Percentiles rank a stretch among this genome's conserved stretches.
Conservation (phyloP, 2,329 filamentous ascomycete genomes). For the Diaporthe sp. region DNA sequence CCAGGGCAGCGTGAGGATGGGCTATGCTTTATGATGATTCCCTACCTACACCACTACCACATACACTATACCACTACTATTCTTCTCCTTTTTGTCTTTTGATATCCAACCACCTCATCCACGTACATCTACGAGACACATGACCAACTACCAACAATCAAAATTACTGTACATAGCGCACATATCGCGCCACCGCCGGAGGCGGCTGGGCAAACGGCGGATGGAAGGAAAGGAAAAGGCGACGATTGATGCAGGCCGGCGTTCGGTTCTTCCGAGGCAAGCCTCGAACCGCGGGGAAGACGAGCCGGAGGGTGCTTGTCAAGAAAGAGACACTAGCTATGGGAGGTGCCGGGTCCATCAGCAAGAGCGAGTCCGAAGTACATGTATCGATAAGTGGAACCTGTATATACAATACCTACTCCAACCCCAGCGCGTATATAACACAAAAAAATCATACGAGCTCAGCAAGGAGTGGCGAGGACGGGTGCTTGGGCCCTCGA, state of each 20-base stretch:
- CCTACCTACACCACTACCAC: neutral
- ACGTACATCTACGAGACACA: conserved; percentile 22
- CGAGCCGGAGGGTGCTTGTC: neutral
- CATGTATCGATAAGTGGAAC: conserved; percentile 24
- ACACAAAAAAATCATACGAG: neutral
- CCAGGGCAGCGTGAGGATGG: conserved; percentile 33
- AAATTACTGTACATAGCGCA: conserved; percentile 29
- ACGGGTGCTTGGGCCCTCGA: conserved; percentile 9
- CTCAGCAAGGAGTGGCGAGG: neutral
- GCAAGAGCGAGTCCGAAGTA: conserved; percentile 21
- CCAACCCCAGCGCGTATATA: neutral
- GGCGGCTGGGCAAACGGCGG: neutral
- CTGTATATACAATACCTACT: conserved; percentile 16
- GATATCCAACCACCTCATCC: conserved; percentile 2
- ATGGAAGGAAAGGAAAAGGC: neutral
- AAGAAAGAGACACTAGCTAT: neutral
- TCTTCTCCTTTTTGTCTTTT: conserved; percentile 15
- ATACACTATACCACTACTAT: conserved; percentile 1
- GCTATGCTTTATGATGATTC: conserved; percentile 36
- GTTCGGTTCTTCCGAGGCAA: conserved; percentile 2
- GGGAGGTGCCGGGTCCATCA: neutral
- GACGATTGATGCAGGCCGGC: neutral
- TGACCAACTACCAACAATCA: conserved; percentile 14
- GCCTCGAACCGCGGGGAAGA: neutral
- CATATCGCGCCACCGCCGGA: neutral